phyloP scores from a whole-genome alignment of 352 stramenopile genomes.

The Phytophthora pisi region DNA sequence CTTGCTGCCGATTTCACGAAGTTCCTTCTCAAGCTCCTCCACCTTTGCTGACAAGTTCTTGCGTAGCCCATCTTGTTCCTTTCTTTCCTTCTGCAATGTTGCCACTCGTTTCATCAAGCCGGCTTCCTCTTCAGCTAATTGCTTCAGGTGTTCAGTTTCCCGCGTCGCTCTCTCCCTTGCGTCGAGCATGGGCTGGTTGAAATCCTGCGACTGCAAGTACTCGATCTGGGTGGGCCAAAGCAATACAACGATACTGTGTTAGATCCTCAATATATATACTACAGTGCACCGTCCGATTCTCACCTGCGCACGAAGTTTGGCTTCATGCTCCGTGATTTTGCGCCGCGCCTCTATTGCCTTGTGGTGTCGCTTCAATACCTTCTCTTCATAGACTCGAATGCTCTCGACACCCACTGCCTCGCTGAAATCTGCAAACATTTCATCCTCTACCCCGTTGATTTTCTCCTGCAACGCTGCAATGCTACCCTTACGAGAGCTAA shows the following conservation, averaged over 20 bases:
- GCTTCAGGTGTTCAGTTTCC: constrained; percentile 60
- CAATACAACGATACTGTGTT: constrained; percentile 11
- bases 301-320: constrained; percentile 86
- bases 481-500: constrained; percentile 51
- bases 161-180: constrained; percentile 50
- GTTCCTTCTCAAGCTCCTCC: constrained; percentile 63
- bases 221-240: constrained; percentile 44
- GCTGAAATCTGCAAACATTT: constrained; percentile 89
- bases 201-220: constrained; percentile 74
- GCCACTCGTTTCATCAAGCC: constrained; percentile 50
- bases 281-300: not conserved
- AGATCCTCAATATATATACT: constrained; percentile 1
- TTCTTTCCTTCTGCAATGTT: constrained; percentile 80
- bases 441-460: constrained; percentile 80
- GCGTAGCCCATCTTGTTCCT: constrained; percentile 53
- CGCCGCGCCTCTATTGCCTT: constrained; percentile 71
- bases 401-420: constrained; percentile 75
- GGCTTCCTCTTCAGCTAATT: constrained; percentile 58
- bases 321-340: constrained; percentile 78
- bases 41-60: constrained; percentile 42
- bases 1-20: constrained; percentile 65
- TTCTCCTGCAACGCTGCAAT: constrained; percentile 56
- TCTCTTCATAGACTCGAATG: constrained; percentile 94
- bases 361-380: constrained; percentile 87
- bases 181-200: constrained; percentile 48